These are phyloP conservation scores for Helotiales sp. DNA, from an alignment of 2,329 filamentous ascomycete species.

Conservation along the genomic window DNA sequence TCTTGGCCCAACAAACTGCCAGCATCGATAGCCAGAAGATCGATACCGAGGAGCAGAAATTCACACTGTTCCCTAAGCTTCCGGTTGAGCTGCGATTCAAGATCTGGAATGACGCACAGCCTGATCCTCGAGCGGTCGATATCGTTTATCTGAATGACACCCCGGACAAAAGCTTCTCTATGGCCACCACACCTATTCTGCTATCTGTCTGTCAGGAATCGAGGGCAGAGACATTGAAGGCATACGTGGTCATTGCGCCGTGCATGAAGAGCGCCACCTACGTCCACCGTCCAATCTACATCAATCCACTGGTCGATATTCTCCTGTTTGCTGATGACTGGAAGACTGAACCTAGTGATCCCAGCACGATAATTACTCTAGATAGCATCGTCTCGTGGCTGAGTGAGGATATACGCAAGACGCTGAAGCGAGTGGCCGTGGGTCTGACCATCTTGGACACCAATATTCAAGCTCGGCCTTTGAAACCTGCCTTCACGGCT, in stretches of 20 bases:
- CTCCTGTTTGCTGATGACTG: not conserved
- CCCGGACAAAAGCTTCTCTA: not conserved
- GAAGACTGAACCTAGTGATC: not conserved
- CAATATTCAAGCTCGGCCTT: not conserved
- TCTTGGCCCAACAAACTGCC: not conserved
- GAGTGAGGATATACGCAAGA: not conserved
- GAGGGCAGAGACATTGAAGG: constrained; percentile 1
- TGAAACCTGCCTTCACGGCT: not conserved
- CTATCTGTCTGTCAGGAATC: constrained; percentile 1
- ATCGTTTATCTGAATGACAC: not conserved
- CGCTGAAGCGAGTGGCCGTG: not conserved
- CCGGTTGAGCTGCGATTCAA: not conserved
- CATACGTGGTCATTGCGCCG: not conserved
- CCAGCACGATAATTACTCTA: not conserved
- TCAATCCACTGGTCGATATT: not conserved
- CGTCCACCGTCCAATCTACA: not conserved
- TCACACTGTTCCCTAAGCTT: not conserved
- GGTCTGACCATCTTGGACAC: not conserved
- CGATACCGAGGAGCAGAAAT: not conserved
- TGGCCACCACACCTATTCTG: not conserved
- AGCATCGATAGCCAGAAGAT: not conserved
- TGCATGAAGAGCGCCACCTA: not conserved
- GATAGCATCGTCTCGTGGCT: not conserved
- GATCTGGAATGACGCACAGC: not conserved
- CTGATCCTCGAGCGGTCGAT: not conserved